Percentiles rank a stretch among this genome's conserved stretches.
Conservation (phyloP, 1,284 basidiomycete species). For the Ganoderma lucidum region DNA sequence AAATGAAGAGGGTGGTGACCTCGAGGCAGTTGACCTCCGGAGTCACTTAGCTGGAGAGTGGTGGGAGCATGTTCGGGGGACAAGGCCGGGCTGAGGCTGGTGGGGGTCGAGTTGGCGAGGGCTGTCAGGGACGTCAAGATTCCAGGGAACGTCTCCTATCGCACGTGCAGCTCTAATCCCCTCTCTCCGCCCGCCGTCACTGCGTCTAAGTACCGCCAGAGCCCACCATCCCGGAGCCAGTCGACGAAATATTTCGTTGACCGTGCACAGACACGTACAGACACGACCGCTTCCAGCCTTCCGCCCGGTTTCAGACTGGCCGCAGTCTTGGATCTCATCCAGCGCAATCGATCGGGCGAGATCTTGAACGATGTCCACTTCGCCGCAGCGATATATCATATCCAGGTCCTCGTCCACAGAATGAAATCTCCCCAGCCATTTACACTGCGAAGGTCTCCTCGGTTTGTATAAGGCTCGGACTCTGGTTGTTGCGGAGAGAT, state of each 20-base stretch:
- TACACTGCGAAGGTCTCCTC: too few relatives aligned
- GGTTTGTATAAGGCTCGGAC: too few relatives aligned
- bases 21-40: slow-evolving; percentile 5
- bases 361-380: neutral
- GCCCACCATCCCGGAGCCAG: neutral
- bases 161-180: neutral
- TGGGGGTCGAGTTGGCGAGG: neutral
- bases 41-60: neutral
- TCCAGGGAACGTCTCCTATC: slow-evolving; percentile 6
- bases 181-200: neutral
- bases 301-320: neutral
- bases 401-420: too few relatives aligned
- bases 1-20: neutral
- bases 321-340: neutral
- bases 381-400: too few relatives aligned
- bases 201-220: neutral
- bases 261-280: neutral
- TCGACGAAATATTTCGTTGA: neutral
- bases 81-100: neutral
- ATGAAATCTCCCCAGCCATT: too few relatives aligned
- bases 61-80: slow-evolving; percentile 5
- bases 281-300: neutral
- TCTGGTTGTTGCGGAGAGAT: too few relatives aligned
- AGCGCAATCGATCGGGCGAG: neutral
- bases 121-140: neutral